Base-by-base conservation (phyloP, 2,329 filamentous ascomycete genomes). In the Exserohilum rostratum region DNA sequence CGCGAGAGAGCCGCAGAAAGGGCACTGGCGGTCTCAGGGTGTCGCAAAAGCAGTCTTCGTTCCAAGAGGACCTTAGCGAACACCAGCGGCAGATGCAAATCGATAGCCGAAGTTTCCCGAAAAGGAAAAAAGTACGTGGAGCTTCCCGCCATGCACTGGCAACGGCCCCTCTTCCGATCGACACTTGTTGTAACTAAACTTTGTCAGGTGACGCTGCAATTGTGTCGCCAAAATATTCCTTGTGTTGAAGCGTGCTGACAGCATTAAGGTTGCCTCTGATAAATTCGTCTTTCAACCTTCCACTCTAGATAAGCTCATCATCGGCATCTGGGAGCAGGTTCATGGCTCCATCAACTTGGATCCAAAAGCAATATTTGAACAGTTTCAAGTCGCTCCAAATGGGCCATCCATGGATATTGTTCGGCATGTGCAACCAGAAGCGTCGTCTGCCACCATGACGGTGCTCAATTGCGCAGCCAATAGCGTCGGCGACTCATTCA, bases 241-340 rank as follows among this genome's bases (percentile, higher is more conserved):
- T 6, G 13, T 13, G 44, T 44, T 18, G 22, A 4, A 31, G 2
- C 10, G 31, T 25, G 12, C 52, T 55, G 10, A 55, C 35, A 12
- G 13, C 22, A 2, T 3, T 12, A 17, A 55, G 52, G 49, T 68
- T 2, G 57, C 59, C 6, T 65, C 70, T 2, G 71, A 75, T n/a
- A 75, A 75, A 35, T 76, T 77, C 1, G 73, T 74, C 9, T 68
- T 81, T 45, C 76, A 80, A 51, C 79, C 79, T 1, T 80, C 79
- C 0, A 80, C 77, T 4, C 62, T 79, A 13, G 78, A 81, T 54
- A 82, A 81, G 54, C 71, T 82, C 38, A 77, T 82, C 40, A 72
- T 75, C 18, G 80, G 80, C 3, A 80, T 82, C 13, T 83, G 80
- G 80, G 76, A 81, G 46, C 78, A 79, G 51, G 68, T 83, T 1